Conservation (phyloP, 2,329 filamentous ascomycete species). For the Sclerotinia minor region DNA sequence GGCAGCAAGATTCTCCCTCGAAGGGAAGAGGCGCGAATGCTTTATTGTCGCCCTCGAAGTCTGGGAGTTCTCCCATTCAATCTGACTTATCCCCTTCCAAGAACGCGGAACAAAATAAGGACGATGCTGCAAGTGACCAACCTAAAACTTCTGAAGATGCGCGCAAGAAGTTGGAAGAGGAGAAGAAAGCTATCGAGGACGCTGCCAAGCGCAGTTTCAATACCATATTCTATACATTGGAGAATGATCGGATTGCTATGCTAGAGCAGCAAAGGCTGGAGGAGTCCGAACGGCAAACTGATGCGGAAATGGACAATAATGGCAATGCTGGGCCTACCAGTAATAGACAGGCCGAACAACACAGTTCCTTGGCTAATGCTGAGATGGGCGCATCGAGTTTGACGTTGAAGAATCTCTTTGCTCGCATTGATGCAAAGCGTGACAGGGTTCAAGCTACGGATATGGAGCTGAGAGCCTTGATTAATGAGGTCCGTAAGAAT, state of each 20-base stretch:
- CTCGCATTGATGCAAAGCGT: conserved; percentile 89
- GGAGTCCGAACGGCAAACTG: conserved; percentile 92
- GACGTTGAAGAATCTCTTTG: conserved; percentile 95
- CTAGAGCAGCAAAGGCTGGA: conserved; percentile 95
- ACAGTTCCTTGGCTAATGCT: conserved; percentile 87
- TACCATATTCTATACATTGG: conserved; percentile 90
- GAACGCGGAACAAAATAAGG: conserved; percentile 54
- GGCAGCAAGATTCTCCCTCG: conserved; percentile 52
- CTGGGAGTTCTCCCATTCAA: conserved; percentile 64
- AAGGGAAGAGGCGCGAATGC: conserved; percentile 53
- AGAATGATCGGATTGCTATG: conserved; percentile 95
- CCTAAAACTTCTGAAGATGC: conserved; percentile 80
- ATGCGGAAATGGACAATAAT: conserved; percentile 85
- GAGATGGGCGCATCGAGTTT: conserved; percentile 95
- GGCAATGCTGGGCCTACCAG: conserved; percentile 53
- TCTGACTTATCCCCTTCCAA: conserved; percentile 52
- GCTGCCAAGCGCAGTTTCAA: conserved; percentile 88
- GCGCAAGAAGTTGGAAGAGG: conserved; percentile 89
- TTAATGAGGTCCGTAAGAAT: conserved; percentile 97
- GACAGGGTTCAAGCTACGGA: conserved; percentile 89
- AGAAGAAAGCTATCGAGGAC: conserved; percentile 86
- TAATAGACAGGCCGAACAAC: conserved; percentile 60
- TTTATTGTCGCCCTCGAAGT: conserved; percentile 69
- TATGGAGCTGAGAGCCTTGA: conserved; percentile 84
- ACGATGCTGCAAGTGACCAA: conserved; percentile 52